Evolutionary conservation across 2,329 filamentous ascomycete genomes (phyloP).

Genomic region (Colletotrichum zoysiae): DNA sequence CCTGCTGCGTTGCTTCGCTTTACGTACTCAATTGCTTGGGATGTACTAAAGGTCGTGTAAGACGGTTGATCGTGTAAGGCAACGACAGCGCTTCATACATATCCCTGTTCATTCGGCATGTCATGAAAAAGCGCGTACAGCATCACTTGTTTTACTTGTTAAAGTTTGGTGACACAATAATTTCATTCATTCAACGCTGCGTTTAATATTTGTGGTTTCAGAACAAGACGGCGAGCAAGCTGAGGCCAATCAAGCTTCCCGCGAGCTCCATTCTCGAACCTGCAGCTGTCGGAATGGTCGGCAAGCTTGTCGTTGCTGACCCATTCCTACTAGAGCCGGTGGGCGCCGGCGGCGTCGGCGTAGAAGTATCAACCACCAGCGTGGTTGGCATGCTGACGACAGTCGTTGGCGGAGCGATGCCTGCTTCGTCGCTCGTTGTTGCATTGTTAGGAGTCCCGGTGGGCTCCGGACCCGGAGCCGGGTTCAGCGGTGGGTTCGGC

Average conservation of each 20-base stretch:
- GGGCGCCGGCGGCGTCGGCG: slow-evolving; percentile 22
- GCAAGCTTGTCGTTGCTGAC: slow-evolving; percentile 10
- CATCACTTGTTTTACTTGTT: neutral
- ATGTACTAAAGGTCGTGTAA: neutral
- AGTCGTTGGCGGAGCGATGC: slow-evolving; percentile 27
- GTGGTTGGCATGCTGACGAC: slow-evolving; percentile 25
- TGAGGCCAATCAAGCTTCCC: neutral
- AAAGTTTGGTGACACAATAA: neutral
- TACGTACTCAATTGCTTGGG: too few species aligned
- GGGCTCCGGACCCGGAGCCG: neutral
- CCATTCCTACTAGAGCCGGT: slow-evolving; percentile 23
- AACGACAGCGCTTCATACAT: too few species aligned
- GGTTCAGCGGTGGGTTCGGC: neutral
- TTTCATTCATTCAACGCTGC: neutral
- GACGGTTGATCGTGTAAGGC: neutral
- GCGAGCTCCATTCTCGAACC: slow-evolving; percentile 7
- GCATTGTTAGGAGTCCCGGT: neutral
- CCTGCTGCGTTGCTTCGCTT: too few species aligned
- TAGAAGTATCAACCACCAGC: slow-evolving; percentile 27
- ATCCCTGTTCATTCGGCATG: neutral
- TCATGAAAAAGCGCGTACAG: neutral
- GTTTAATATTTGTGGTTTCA: neutral
- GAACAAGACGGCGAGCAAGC: neutral
- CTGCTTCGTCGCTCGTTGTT: slow-evolving; percentile 6
- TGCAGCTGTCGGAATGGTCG: slow-evolving; percentile 21